A percentile compares a stretch with the other conserved stretches of the same genome.
phyloP scores from a whole-genome alignment of 352 stramenopile genomes.

The Phytophthora kernoviae region DNA sequence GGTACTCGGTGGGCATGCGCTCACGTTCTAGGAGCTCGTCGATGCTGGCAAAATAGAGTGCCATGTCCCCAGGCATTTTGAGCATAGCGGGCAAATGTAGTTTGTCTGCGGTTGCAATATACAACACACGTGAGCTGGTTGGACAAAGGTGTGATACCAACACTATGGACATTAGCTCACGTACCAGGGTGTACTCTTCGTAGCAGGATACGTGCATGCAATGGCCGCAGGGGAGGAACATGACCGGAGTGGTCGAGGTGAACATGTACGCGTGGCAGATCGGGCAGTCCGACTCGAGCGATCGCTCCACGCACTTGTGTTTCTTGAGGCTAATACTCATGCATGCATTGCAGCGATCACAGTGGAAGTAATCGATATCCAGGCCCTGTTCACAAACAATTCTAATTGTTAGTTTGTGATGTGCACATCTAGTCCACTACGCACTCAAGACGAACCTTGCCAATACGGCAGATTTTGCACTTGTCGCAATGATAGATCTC shows the following conservation, averaged over 20 bases:
- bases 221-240: conserved; percentile 95
- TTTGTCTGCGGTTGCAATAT: conserved; percentile 66
- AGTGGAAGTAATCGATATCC: conserved; percentile 98
- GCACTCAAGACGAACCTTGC: conserved; percentile 50
- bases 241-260: conserved; percentile 94
- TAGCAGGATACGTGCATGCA: conserved; percentile 97
- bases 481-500: conserved; percentile 99
- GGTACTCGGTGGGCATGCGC: conserved; percentile 81
- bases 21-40: conserved; percentile 82
- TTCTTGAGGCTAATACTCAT: conserved; percentile 92
- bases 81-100: conserved; percentile 96
- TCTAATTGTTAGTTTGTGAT: background rate
- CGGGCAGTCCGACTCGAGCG: conserved; percentile 94
- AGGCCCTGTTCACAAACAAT: conserved; percentile 60
- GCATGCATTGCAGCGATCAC: conserved; percentile 98
- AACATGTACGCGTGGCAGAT: conserved; percentile 97
- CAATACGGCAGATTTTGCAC: conserved; percentile 97
- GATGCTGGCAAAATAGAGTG: conserved; percentile 86
- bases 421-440: background rate
- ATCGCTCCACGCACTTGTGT: conserved; percentile 95
- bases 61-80: conserved; percentile 96
- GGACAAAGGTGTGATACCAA: too few species aligned
- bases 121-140: conserved; percentile 10
- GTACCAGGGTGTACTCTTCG: conserved; percentile 91
- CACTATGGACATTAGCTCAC: background rate